These are phyloP conservation scores for Geosmithia morbida DNA, from an alignment of 2,329 filamentous ascomycete species.

Conservation along the genomic window DNA sequence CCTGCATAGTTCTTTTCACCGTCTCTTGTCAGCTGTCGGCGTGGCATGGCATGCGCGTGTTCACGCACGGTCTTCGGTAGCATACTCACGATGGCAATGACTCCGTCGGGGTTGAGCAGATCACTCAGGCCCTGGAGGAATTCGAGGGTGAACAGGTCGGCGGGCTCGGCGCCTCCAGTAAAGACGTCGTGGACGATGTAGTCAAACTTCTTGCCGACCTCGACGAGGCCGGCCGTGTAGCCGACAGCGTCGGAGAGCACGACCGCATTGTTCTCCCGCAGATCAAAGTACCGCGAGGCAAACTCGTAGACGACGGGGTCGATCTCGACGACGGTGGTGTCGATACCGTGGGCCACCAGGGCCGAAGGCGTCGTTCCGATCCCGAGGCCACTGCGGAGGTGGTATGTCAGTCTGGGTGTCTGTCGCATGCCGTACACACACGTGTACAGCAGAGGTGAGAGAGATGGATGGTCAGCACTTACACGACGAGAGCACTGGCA, in stretches of 20 bases:
- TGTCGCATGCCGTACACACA: background rate
- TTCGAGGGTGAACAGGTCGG: slow-evolving; percentile 72
- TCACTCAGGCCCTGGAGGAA: slow-evolving; percentile 60
- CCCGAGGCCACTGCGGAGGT: slow-evolving; percentile 55
- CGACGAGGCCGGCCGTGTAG: slow-evolving; percentile 39
- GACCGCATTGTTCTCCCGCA: slow-evolving; percentile 64
- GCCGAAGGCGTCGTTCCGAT: slow-evolving; percentile 86
- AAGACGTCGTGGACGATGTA: slow-evolving; percentile 98
- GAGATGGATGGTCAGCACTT: slow-evolving; percentile 18
- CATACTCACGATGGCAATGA: slow-evolving; percentile 73
- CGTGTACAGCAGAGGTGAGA: no score
- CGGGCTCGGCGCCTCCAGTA: slow-evolving; percentile 86
- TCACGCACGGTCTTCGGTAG: background rate
- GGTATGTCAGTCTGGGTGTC: background rate
- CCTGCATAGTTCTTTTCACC: slow-evolving; percentile 81
- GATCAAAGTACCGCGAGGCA: slow-evolving; percentile 67
- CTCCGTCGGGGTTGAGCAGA: slow-evolving; percentile 64
- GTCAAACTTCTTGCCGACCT: slow-evolving; percentile 47
- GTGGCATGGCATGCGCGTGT: background rate
- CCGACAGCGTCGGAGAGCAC: slow-evolving; percentile 68
- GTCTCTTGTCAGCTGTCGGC: background rate
- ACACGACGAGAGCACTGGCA: slow-evolving; percentile 76
- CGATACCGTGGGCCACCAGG: slow-evolving; percentile 72
- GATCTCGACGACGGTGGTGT: slow-evolving; percentile 90
- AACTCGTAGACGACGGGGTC: slow-evolving; percentile 81